phyloP scores from a whole-genome alignment of 208 protist species.

The Trypanosomatidae sp. region DNA sequence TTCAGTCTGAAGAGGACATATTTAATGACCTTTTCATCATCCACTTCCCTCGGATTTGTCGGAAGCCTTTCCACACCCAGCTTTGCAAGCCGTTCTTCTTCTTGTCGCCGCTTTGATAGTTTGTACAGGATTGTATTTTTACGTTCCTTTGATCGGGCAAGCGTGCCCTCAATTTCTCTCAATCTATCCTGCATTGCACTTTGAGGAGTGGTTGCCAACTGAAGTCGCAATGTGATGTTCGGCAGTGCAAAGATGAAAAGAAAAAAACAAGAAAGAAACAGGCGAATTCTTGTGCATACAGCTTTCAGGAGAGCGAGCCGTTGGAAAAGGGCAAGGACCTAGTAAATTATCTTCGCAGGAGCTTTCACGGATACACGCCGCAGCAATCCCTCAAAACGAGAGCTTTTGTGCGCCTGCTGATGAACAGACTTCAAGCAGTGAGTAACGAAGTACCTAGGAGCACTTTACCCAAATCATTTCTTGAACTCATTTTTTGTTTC shows the following conservation, averaged over 20 bases:
- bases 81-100: constrained; percentile 58
- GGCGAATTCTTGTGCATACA: not conserved
- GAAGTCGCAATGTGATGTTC: too few species aligned
- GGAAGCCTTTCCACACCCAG: constrained; percentile 64
- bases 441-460: not conserved
- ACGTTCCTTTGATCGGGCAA: constrained; percentile 73
- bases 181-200: constrained; percentile 72
- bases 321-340: not conserved
- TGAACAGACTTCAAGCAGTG: not conserved
- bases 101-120: constrained; percentile 48
- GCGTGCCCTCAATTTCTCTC: constrained; percentile 83
- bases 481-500: not conserved
- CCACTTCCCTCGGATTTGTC: constrained; percentile 61
- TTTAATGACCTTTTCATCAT: constrained; percentile 60
- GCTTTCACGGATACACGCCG: not conserved
- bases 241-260: not conserved
- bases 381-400: not conserved
- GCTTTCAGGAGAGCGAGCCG: too few species aligned
- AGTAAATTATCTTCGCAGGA: not conserved
- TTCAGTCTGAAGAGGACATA: constrained; percentile 68
- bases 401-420: not conserved
- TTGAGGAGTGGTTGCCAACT: not conserved
- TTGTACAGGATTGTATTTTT: constrained; percentile 87
- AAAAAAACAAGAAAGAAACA: not conserved
- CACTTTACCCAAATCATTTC: not conserved